Base-by-base conservation (phyloP, 1,284 basidiomycete species). In the Leccinum griseonigrum region DNA sequence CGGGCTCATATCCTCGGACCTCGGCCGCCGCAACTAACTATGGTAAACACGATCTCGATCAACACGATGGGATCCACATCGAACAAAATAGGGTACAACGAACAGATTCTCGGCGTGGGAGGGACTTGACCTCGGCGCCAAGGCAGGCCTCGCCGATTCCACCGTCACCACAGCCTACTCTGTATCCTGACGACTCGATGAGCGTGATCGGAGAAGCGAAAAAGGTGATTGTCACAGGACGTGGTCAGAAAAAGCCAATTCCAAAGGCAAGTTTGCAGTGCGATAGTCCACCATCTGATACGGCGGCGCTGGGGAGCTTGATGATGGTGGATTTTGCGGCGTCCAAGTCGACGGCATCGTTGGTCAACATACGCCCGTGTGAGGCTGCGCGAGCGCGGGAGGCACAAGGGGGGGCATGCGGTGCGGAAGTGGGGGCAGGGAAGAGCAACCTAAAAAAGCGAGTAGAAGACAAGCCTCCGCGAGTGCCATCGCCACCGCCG, bases 401-500 rank as follows among this genome's bases (percentile, higher is more conserved):
- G 55, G 61, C 34, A n/a, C 51, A 64, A 40, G 59, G 51, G 57
- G 65, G 60, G 4, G 31, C 54, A 22, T 40, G 51, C 38, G 52
- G 31, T 26, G 60, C 29, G 36, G 59, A 46, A 18, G 54, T 51
- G 10, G 63, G 51, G 16, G 56, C 63, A 34, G 60, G 52, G 43
- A 74, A 66, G 64, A 64, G 62, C 62, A 71, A 32, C 16, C 55
- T 67, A 7, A 73, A 77, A n/a, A 69, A 67, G 57, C 71, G 78
- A 61, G 76, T 74, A 59, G 79, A 81, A 60, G 87, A 88, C 68
- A 83, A 79, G 68, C 87, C 89, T n/a, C 90, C 90, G 14, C 82
- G 87, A 1, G 88, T 91, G 28, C 90, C 90, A 3, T 88, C 89
- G 3, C 90, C 90, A 3, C 88, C 88, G 14, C 80, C 83, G n/a